Evolutionary conservation across 371 early-diverging fungal genomes (phyloP).

Genomic region (Mycotypha africana): DNA sequence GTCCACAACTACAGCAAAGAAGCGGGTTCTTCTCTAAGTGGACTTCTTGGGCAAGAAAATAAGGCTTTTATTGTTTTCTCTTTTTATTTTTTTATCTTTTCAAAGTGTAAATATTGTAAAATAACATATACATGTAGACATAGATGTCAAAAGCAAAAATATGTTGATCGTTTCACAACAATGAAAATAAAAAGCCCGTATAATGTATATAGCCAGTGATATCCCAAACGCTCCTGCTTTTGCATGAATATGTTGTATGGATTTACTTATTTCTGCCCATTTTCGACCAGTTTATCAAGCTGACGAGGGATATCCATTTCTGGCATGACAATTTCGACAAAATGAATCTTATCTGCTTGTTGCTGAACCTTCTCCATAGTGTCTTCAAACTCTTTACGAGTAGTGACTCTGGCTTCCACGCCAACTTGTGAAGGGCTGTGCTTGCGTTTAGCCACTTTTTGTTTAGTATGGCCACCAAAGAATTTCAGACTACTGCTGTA

Average conservation of each 20-base stretch:
- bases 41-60: constrained; percentile 27
- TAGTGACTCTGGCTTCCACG: constrained; percentile 17
- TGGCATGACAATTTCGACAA: constrained; percentile 36
- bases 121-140: background rate
- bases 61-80: background rate
- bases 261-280: constrained; percentile 18
- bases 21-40: constrained; percentile 27
- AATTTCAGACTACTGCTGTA: constrained; percentile 36
- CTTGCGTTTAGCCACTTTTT: constrained; percentile 10
- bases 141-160: too few species aligned
- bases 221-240: too few species aligned
- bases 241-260: too few species aligned
- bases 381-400: constrained; percentile 27
- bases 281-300: constrained; percentile 19
- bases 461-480: constrained; percentile 30
- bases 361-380: constrained; percentile 18
- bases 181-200: too few species aligned
- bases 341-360: constrained; percentile 26
- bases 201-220: too few species aligned
- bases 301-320: constrained; percentile 33
- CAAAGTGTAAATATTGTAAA: too few species aligned
- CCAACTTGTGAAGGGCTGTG: constrained; percentile 14
- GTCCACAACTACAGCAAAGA: constrained; percentile 5
- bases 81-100: background rate
- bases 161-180: too few species aligned